Evolutionary conservation across 192 early-diverging fungal genomes (phyloP).

Genomic region (Coemansia sp.): DNA sequence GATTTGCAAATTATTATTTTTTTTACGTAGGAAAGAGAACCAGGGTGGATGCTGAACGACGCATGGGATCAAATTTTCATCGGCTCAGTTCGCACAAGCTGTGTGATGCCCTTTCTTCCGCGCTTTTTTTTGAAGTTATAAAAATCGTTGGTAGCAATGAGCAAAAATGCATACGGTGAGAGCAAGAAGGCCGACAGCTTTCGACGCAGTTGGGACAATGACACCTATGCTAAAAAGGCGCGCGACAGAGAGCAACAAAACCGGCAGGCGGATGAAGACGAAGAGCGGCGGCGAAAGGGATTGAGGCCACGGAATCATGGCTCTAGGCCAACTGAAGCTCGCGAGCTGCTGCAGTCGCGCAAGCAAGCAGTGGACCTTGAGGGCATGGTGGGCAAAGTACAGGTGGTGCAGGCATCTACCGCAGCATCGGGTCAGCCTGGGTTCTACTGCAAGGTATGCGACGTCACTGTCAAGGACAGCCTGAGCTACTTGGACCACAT

Average conservation of each 20-base stretch:
- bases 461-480: constrained; percentile 86
- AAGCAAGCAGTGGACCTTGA: constrained; percentile 68
- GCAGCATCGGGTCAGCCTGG: constrained; percentile 73
- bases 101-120: not conserved
- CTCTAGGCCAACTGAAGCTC: constrained; percentile 20
- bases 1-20: too few species aligned
- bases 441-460: constrained; percentile 88
- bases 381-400: constrained; percentile 74
- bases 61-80: not conserved
- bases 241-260: constrained; percentile 58
- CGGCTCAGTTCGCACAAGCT: not conserved
- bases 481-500: constrained; percentile 88
- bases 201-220: constrained; percentile 65
- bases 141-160: not conserved
- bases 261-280: constrained; percentile 49
- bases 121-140: not conserved
- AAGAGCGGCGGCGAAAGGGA: constrained; percentile 59
- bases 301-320: constrained; percentile 17
- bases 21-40: not conserved
- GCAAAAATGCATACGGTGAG: constrained; percentile 11
- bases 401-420: constrained; percentile 67
- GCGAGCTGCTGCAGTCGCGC: constrained; percentile 57
- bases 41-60: not conserved
- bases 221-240: constrained; percentile 66
- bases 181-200: constrained; percentile 26